Evolutionary conservation across 495 filamentous ascomycete species (phyloP).

Genomic region (Xylaria palmicola): DNA sequence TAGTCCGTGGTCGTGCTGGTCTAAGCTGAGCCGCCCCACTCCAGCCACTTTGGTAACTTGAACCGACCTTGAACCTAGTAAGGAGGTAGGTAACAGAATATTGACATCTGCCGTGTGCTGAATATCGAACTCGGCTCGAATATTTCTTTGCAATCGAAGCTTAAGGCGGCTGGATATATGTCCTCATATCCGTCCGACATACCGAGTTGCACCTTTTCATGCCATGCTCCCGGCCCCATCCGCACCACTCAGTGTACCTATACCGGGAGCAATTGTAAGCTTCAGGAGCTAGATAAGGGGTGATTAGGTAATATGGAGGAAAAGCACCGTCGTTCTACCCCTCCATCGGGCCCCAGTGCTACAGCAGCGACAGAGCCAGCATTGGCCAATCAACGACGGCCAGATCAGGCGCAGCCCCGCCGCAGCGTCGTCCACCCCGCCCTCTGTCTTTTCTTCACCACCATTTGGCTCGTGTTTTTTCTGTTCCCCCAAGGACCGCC

Average conservation of each 20-base stretch:
- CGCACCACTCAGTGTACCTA: not conserved
- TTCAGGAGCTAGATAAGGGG: not conserved
- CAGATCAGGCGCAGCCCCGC: slow-evolving; percentile 21
- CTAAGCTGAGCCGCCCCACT: too few relatives aligned
- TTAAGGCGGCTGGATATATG: too few relatives aligned
- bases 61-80: too few relatives aligned
- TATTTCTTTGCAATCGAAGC: too few relatives aligned
- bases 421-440: slow-evolving; percentile 28
- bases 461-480: slow-evolving; percentile 28
- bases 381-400: slow-evolving; percentile 22
- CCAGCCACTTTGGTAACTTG: too few relatives aligned
- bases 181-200: too few relatives aligned
- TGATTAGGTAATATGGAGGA: slow-evolving; percentile 1
- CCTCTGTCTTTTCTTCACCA: slow-evolving; percentile 33
- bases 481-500: slow-evolving; percentile 30
- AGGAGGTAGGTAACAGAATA: too few relatives aligned
- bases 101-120: too few relatives aligned
- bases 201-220: too few relatives aligned
- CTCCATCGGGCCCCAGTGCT: slow-evolving; percentile 9
- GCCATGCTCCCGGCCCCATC: too few relatives aligned
- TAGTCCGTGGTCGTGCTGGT: too few relatives aligned
- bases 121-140: too few relatives aligned
- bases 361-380: not conserved
- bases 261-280: not conserved
- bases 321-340: slow-evolving; percentile 16